A percentile compares a stretch with the other conserved stretches of the same genome.
Evolutionary conservation across 2,329 filamentous ascomycete genomes (phyloP).

Genomic region (Ophiostoma sp.): DNA sequence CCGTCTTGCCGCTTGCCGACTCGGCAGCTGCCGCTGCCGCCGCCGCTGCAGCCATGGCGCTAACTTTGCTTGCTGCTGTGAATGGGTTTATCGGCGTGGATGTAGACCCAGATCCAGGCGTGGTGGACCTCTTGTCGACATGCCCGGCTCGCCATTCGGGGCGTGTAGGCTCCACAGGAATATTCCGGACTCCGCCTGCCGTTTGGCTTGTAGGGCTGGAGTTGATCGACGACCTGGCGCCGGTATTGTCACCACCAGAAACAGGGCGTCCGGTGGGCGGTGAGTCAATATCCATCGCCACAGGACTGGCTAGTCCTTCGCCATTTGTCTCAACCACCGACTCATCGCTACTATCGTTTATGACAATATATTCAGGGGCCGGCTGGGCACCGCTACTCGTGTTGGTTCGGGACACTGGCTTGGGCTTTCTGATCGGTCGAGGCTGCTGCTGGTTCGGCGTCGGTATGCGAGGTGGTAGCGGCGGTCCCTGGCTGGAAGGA

Average conservation of each 20-base stretch:
- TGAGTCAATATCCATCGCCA: constrained; percentile 62
- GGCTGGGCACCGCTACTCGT: constrained; percentile 4
- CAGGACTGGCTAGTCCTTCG: constrained; percentile 41
- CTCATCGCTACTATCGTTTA: constrained; percentile 38
- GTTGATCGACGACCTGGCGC: background rate
- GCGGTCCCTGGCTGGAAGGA: constrained; percentile 28
- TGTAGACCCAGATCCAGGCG: constrained; percentile 18
- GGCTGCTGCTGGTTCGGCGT: constrained; percentile 37
- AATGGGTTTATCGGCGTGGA: background rate
- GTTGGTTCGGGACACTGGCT: constrained; percentile 46
- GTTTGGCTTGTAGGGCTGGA: constrained; percentile 26
- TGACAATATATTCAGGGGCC: constrained; percentile 31
- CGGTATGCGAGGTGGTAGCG: constrained; percentile 43
- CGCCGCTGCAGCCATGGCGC: constrained; percentile 26
- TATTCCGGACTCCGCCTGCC: constrained; percentile 44
- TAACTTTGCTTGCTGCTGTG: constrained; percentile 27
- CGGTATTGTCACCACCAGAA: background rate
- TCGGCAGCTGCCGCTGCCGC: constrained; percentile 6
- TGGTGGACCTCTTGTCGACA: constrained; percentile 30
- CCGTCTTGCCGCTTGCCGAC: background rate
- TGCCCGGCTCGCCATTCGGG: constrained; percentile 56
- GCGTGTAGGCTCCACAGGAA: constrained; percentile 54
- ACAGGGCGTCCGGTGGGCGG: constrained; percentile 35
- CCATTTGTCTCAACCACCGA: background rate
- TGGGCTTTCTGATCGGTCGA: constrained; percentile 52